phyloP scores from a whole-genome alignment of 1,284 basidiomycete genomes.

The Cutaneotrichosporon spelunceum region DNA sequence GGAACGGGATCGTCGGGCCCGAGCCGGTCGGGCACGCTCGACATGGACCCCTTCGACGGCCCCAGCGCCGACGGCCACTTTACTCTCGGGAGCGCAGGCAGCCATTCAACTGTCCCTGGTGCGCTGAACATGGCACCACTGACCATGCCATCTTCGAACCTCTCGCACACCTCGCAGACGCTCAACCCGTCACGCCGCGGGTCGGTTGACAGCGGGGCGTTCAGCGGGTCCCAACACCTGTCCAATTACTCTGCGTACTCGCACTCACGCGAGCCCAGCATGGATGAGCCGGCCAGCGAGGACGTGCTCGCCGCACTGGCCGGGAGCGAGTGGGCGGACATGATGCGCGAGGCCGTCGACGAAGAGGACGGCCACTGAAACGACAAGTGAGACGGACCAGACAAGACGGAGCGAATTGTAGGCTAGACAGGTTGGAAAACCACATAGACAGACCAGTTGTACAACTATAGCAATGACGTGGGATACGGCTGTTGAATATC shows the following conservation, averaged over 20 bases:
- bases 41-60: background rate
- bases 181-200: background rate
- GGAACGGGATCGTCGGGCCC: constrained; percentile 2
- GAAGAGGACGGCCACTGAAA: constrained; percentile 12
- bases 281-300: constrained; percentile 17
- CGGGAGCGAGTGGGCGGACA: constrained; percentile 47
- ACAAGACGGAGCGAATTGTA: background rate
- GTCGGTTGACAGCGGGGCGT: background rate
- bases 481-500: background rate
- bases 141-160: background rate
- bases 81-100: background rate
- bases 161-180: background rate
- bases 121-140: background rate
- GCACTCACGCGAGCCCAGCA: constrained; percentile 11
- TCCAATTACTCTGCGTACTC: constrained; percentile 7
- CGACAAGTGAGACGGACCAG: background rate
- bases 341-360: constrained; percentile 50
- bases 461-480: background rate
- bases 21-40: background rate
- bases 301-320: constrained; percentile 37
- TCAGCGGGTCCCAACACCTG: background rate
- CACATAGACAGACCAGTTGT: constrained; percentile 1
- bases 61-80: constrained; percentile 2
- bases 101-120: background rate
- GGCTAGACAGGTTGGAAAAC: background rate